Base-by-base conservation (phyloP, 1,284 basidiomycete species). In the Phellopilus nigrolimitatus region DNA sequence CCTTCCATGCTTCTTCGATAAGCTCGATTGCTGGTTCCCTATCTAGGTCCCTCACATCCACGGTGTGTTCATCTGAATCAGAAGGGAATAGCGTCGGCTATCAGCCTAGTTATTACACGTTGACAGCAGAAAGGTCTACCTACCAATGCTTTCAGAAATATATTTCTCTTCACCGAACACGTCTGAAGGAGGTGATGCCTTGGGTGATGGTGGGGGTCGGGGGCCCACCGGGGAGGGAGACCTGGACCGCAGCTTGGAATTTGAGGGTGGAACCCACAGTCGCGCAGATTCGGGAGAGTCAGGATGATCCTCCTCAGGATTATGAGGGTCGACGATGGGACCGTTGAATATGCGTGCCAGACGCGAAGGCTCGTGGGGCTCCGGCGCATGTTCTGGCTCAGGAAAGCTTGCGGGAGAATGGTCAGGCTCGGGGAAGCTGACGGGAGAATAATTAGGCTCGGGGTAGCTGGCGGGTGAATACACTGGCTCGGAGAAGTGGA, bases 1-100 rank as follows among this genome's bases (percentile, higher is more conserved):
- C 13, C 28, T 36, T 55, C 53, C 53, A 55, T n/a, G 44, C 49
- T 44, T 54, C 48, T 28, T 51, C 43, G 36, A 55, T 51, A 13
- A 40, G 34, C 9, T 37, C 25, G 21, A 43, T 38, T n/a, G 48
- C 49, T 13, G 28, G 31, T 24, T 55, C 53, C 17, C 43, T 19
- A 5, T 28, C 24, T 4, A 55, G 48, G 24, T 47, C 44, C 9
- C 49, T 42, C 2, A 55, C 53, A 38, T 55, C 53, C 10, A 55
- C 40, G 7, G 46, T 46, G 12, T 21, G 21, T 19, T 53, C 51
- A 9, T 48, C 51, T 52, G 33, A 24, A 40, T 21, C 13, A 22
- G 22, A 19, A 36, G 10, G 36, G 5, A 5, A 47, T 17, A 4
- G 10, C 15, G 19, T 6, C 10, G 17, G 34, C 6, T 9, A 10